Evolutionary conservation across 2,329 filamentous ascomycete species (phyloP).

Genomic region (Neofusicoccum umdonicola): DNA sequence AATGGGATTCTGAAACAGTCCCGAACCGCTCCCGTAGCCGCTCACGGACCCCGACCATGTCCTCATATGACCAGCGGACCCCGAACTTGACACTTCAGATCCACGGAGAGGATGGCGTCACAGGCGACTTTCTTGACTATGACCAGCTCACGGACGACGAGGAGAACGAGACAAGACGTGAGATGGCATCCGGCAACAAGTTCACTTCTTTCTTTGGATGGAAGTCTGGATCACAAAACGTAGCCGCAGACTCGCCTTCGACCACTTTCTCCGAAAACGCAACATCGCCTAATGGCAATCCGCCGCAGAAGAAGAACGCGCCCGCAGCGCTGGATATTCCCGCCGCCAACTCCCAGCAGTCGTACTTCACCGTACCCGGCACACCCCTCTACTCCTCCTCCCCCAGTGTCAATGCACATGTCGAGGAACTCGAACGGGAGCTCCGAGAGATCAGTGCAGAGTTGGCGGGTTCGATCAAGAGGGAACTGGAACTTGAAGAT

Average conservation of each 20-base stretch:
- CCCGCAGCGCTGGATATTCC: constrained; percentile 52
- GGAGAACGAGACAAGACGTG: constrained; percentile 20
- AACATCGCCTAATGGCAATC: constrained; percentile 53
- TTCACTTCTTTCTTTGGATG: constrained; percentile 68
- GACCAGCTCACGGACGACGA: constrained; percentile 28
- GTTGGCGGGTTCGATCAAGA: constrained; percentile 84
- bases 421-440: constrained; percentile 92
- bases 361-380: constrained; percentile 48
- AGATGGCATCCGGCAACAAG: constrained; percentile 45
- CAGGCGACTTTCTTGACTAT: constrained; percentile 37
- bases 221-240: constrained; percentile 55
- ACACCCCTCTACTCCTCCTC: constrained; percentile 46
- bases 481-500: constrained; percentile 96
- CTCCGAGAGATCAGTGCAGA: constrained; percentile 89
- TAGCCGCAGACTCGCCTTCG: constrained; percentile 56
- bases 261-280: constrained; percentile 61
- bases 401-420: constrained; percentile 54
- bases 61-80: constrained; percentile 32
- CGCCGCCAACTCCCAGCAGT: constrained; percentile 45
- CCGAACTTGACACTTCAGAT: constrained; percentile 33
- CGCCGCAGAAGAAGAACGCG: constrained; percentile 28
- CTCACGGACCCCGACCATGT: constrained; percentile 39
- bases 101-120: constrained; percentile 30
- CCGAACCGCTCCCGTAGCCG: constrained; percentile 22
- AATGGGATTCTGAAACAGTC: constrained; percentile 25